A percentile compares a stretch with the other conserved stretches of the same genome.
phyloP scores from a whole-genome alignment of 805 yeast genomes.

The Priceomyces haplophilus region DNA sequence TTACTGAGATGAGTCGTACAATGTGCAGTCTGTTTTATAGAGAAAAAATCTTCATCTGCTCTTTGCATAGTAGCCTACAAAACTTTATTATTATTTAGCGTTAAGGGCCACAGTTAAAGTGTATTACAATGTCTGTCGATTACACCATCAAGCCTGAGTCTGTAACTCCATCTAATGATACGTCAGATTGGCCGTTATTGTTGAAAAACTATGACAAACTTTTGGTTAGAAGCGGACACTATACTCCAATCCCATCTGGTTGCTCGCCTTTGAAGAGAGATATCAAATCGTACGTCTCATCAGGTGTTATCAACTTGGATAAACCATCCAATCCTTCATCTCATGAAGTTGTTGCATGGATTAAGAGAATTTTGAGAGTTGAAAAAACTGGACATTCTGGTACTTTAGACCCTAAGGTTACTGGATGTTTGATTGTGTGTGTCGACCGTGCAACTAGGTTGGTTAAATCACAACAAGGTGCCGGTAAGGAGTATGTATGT shows the following conservation, averaged over 20 bases:
- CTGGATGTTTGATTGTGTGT: conserved; percentile 98
- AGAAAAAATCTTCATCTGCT: conserved; percentile 1
- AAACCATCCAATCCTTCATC: conserved; percentile 98
- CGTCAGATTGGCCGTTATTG: conserved; percentile 93
- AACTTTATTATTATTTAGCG: not conserved
- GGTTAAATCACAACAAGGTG: conserved; percentile 99
- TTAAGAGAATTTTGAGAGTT: conserved; percentile 89
- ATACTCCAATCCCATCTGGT: conserved; percentile 96
- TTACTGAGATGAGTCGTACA: conserved; percentile 1
- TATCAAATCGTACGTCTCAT: conserved; percentile 79
- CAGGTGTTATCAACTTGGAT: conserved; percentile 96
- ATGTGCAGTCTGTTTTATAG: conserved; percentile 2
- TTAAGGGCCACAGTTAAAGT: not conserved
- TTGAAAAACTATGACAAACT: conserved; percentile 92
- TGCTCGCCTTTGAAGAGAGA: conserved; percentile 94
- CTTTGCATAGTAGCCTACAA: not conserved
- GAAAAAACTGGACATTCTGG: conserved; percentile 99
- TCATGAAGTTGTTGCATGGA: conserved; percentile 99
- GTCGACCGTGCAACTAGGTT: conserved; percentile 96
- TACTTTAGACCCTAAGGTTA: conserved; percentile 97
- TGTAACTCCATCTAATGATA: conserved; percentile 73
- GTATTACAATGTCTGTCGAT: conserved; percentile 55
- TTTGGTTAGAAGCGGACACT: conserved; percentile 92
- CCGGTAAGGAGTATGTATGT: conserved; percentile 99
- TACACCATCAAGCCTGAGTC: conserved; percentile 86